A percentile compares a stretch with the other conserved stretches of the same genome.
These are phyloP conservation scores for Quercus mongolica DNA, from an alignment of 306 rosid genomes.

Conservation along the genomic window DNA sequence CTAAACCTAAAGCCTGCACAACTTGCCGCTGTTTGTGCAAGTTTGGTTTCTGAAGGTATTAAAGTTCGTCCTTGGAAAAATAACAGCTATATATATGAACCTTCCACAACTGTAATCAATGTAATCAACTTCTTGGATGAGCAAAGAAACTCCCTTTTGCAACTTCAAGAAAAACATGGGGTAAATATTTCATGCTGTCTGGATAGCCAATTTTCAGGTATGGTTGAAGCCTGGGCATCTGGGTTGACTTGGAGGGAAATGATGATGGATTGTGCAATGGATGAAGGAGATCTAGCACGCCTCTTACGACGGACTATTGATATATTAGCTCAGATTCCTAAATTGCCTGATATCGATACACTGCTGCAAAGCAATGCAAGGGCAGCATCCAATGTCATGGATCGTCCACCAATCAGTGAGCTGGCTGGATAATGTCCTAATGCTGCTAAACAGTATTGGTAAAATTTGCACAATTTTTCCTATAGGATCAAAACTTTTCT, in stretches of 20 bases:
- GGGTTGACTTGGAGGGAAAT: constrained; percentile 94
- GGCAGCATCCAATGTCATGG: constrained; percentile 79
- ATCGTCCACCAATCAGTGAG: constrained; percentile 94
- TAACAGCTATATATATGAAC: constrained; percentile 70
- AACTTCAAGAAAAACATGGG: constrained; percentile 79
- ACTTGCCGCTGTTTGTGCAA: constrained; percentile 77
- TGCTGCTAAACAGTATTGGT: constrained; percentile 15
- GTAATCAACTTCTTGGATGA: constrained; percentile 51
- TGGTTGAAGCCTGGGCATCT: constrained; percentile 99
- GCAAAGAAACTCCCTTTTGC: constrained; percentile 49
- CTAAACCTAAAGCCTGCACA: constrained; percentile 70
- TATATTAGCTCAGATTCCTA: constrained; percentile 86
- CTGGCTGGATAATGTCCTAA: constrained; percentile 57
- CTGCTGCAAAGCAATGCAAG: constrained; percentile 67
- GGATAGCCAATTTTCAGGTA: constrained; percentile 89
- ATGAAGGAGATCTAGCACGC: constrained; percentile 94
- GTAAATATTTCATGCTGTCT: constrained; percentile 61
- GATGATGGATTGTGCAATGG: constrained; percentile 99
- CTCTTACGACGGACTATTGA: constrained; percentile 86
- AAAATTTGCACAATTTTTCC: constrained; percentile 16
- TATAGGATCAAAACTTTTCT: background rate
- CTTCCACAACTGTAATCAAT: constrained; percentile 53
- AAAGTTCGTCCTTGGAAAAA: constrained; percentile 82
- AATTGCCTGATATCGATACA: constrained; percentile 79
- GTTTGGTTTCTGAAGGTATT: constrained; percentile 90